Evolutionary conservation across 2,329 filamentous ascomycete genomes (phyloP).

Genomic region (Teratosphaeriaceae sp.): DNA sequence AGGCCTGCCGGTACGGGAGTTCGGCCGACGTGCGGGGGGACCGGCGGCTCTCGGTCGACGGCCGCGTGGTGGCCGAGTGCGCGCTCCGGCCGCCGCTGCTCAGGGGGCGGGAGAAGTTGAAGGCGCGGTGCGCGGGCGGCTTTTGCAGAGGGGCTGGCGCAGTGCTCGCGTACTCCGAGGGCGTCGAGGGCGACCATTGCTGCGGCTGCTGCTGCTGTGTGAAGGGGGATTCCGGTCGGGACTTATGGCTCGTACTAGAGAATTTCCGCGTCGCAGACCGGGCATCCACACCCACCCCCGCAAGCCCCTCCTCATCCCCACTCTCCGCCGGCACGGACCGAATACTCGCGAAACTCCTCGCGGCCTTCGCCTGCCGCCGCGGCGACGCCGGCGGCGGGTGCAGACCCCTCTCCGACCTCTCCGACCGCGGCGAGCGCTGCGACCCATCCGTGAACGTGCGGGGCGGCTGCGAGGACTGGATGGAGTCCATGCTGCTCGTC

Average conservation of each 20-base stretch:
- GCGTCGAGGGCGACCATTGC: constrained; percentile 74
- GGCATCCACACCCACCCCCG: constrained; percentile 54
- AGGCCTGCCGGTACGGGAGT: constrained; percentile 18
- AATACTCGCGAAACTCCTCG: constrained; percentile 38
- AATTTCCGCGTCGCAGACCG: constrained; percentile 67
- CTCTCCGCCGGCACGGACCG: constrained; percentile 43
- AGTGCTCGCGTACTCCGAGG: constrained; percentile 68
- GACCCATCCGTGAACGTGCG: constrained; percentile 37
- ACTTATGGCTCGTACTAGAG: constrained; percentile 63
- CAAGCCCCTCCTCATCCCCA: constrained; percentile 54
- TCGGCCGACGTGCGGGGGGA: constrained; percentile 9
- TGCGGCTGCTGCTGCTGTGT: constrained; percentile 58
- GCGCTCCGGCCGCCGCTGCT: constrained; percentile 54
- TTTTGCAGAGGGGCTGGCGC: constrained; percentile 22
- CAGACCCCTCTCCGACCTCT: constrained; percentile 24
- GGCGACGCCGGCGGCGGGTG: too few relatives aligned
- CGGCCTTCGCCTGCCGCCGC: too few relatives aligned
- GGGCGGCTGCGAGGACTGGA: constrained; percentile 34
- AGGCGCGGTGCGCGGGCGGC: constrained; percentile 56
- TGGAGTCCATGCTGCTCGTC: constrained; percentile 29
- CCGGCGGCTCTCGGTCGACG: constrained; percentile 16
- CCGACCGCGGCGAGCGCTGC: constrained; percentile 24
- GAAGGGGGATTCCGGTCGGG: constrained; percentile 54
- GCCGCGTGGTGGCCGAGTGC: constrained; percentile 33
- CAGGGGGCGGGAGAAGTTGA: constrained; percentile 89